phyloP scores from a whole-genome alignment of 164 flowering plant genomes.

The Vitis rupestris region DNA sequence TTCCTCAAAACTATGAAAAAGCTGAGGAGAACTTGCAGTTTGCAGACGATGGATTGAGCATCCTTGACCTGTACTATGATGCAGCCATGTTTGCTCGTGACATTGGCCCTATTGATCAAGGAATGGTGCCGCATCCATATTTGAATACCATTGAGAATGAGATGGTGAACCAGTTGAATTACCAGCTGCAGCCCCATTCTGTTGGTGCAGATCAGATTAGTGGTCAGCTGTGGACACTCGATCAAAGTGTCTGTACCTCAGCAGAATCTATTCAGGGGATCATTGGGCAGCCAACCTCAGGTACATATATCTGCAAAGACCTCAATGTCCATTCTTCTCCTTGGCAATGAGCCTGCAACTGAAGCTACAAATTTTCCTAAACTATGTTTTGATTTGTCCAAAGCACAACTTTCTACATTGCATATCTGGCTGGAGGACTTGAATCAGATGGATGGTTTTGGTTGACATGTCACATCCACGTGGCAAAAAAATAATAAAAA shows the following conservation, averaged over 20 bases:
- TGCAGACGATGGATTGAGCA: slow-evolving; percentile 44
- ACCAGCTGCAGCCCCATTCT: slow-evolving; percentile 22
- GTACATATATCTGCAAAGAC: slow-evolving; percentile 32
- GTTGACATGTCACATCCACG: slow-evolving; percentile 24
- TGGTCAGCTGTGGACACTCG: slow-evolving; percentile 41
- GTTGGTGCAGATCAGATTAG: background rate
- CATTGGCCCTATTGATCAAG: slow-evolving; percentile 30
- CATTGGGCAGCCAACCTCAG: slow-evolving; percentile 36
- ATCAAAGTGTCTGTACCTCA: slow-evolving; percentile 21
- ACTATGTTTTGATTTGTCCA: slow-evolving; percentile 12
- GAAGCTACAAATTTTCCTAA: slow-evolving; percentile 8
- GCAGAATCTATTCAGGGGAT: slow-evolving; percentile 24
- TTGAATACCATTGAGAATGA: slow-evolving; percentile 15
- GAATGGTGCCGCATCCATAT: background rate
- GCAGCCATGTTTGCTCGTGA: slow-evolving; percentile 48
- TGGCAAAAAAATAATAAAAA: slow-evolving; percentile 15
- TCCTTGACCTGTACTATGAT: slow-evolving; percentile 59
- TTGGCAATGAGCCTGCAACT: background rate
- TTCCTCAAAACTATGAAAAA: slow-evolving; percentile 5
- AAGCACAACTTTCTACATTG: slow-evolving; percentile 10
- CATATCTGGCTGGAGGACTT: slow-evolving; percentile 31
- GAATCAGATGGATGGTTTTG: slow-evolving; percentile 30
- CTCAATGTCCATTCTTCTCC: background rate
- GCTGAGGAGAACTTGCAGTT: slow-evolving; percentile 18
- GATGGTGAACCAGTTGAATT: slow-evolving; percentile 23